Evolutionary conservation across 1,139 yeast genomes (phyloP), one percentile per base, ranked within the genome.

Genomic region (Yamadazyma mexicana): DNA sequence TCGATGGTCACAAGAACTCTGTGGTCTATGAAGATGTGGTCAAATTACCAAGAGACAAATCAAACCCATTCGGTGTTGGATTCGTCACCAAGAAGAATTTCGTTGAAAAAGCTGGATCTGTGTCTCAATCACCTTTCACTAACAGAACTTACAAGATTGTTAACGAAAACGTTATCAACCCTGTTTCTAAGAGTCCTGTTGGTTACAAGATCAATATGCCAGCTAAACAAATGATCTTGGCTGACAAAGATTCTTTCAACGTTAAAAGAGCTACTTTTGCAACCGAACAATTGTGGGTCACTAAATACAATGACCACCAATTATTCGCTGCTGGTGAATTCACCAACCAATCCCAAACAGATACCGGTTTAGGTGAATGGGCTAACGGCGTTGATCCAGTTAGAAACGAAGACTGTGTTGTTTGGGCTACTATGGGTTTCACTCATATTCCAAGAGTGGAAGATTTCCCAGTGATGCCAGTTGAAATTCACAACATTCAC

Each of bases 381-480:
- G 86, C 85, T 18, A 75, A 78, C 54, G 82, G 88, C 50, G 66
- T 68, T 40, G 95, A 86, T 46, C 58, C 68, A 30, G 92, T 87
- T 36, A 83, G 95, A 73, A 78, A 87, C 61, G 84, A 83, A 16
- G 94, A 87, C 54, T 62, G 83, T 48, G 94, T 87, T 42, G 81
- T 87, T 41, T 87, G 95, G 95, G 88, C 89, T 52, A 86, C 95
- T 36, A 64, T 87, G 60, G 94, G 91, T 23, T 77, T 87, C 68
- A 87, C 95, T 18, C 96, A 87, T 61, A 79, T 87, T 56, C 95
- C 95, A 52, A 78, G 91, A 56, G 84, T 84, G 26, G 96, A 87
- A 68, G 95, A 87, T 64, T 87, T 86, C 85, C 95, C 95, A 39
- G 94, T 87, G 46, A 87, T 87, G 96, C 94, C 95, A 32, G 86